Conservation (phyloP, 2,329 filamentous ascomycete genomes). For the Lachnellula cervina region DNA sequence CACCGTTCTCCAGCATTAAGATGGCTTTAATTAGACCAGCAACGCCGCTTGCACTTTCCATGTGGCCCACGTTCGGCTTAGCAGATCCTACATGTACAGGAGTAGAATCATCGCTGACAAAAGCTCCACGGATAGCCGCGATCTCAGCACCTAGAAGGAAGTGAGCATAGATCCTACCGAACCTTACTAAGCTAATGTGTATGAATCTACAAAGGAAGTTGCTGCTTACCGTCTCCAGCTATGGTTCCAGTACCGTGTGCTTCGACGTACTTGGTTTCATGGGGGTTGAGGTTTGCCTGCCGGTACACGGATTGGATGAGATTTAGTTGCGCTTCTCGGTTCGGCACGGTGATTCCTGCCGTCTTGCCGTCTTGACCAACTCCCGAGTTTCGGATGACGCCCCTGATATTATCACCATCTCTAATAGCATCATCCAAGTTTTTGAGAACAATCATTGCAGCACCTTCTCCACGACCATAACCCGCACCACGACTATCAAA, state of each 20-base stretch:
- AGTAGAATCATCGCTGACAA: background rate
- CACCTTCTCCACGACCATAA: constrained; percentile 41
- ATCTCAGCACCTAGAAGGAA: background rate
- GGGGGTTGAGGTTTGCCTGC: constrained; percentile 34
- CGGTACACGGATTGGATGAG: constrained; percentile 40
- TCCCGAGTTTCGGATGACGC: constrained; percentile 47
- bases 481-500: constrained; percentile 27
- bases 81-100: constrained; percentile 1
- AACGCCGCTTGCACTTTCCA: constrained; percentile 16
- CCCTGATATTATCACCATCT: constrained; percentile 53
- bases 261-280: background rate
- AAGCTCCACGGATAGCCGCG: background rate
- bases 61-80: constrained; percentile 22
- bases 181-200: too few species aligned
- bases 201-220: too few species aligned
- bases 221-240: constrained; percentile 1
- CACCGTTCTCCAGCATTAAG: constrained; percentile 13
- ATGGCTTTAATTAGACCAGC: constrained; percentile 15
- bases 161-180: background rate
- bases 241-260: constrained; percentile 9
- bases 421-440: constrained; percentile 48
- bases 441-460: background rate
- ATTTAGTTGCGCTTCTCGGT: constrained; percentile 35
- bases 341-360: constrained; percentile 51
- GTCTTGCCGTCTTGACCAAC: constrained; percentile 53